A percentile compares a stretch with the other conserved stretches of the same genome.
Evolutionary conservation across 148 eudicot species (phyloP).

Genomic region (Silene conica): DNA sequence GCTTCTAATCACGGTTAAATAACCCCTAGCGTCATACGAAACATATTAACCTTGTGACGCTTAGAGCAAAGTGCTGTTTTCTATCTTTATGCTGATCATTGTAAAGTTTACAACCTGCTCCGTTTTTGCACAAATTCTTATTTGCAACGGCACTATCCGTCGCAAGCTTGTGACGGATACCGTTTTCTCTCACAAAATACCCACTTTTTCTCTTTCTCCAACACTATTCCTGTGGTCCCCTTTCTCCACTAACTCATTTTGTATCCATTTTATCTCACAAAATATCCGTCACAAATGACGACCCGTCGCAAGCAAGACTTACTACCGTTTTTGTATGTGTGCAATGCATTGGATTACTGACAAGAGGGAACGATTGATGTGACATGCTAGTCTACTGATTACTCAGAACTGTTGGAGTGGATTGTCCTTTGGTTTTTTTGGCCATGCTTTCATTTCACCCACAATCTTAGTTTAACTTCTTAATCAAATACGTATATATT

Average conservation of each 20-base stretch:
- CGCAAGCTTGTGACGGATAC: no score
- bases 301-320: no score
- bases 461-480: background rate
- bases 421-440: background rate
- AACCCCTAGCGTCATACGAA: background rate
- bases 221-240: no score
- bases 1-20: background rate
- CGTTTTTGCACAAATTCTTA: no score
- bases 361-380: background rate
- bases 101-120: background rate
- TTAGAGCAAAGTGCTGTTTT: background rate
- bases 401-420: background rate
- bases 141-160: no score
- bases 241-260: no score
- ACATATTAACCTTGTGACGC: background rate
- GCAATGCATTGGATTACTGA: background rate
- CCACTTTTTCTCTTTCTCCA: no score
- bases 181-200: no score
- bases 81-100: background rate
- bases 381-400: background rate
- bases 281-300: no score
- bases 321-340: background rate
- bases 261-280: no score
- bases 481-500: no score
- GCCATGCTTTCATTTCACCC: background rate